These are phyloP conservation scores for Penicillium paneum DNA, from an alignment of 2,329 filamentous ascomycete species.

Conservation along the genomic window DNA sequence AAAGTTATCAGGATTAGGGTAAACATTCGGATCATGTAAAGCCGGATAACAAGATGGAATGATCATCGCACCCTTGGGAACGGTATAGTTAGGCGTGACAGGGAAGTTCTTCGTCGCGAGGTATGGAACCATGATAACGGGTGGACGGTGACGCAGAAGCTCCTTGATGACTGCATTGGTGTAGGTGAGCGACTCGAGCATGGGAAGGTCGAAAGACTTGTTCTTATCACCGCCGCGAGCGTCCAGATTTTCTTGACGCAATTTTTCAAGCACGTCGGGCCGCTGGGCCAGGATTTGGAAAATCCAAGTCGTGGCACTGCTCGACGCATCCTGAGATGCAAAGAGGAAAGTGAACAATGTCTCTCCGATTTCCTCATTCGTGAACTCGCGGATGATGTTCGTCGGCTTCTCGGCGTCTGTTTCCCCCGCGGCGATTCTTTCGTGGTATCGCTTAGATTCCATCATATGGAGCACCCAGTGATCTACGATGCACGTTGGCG, in stretches of 20 bases:
- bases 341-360: conserved; percentile 56
- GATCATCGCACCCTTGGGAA: conserved; percentile 50
- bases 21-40: conserved; percentile 50
- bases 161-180: conserved; percentile 55
- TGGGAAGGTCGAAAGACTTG: conserved; percentile 43
- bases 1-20: conserved; percentile 48
- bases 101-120: conserved; percentile 49
- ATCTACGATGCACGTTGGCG: conserved; percentile 82
- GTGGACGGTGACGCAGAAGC: conserved; percentile 51
- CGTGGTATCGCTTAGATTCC: conserved; percentile 70
- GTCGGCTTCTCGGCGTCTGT: conserved; percentile 49
- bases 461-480: conserved; percentile 82
- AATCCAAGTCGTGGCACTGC: conserved; percentile 53
- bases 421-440: conserved; percentile 66
- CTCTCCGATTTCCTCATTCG: conserved; percentile 49
- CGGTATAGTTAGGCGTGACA: conserved; percentile 49
- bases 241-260: conserved; percentile 50
- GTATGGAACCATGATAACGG: conserved; percentile 56
- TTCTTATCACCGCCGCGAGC: conserved; percentile 44
- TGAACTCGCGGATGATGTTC: conserved; percentile 52
- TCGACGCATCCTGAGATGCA: conserved; percentile 54
- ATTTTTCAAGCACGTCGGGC: conserved; percentile 47
- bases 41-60: conserved; percentile 53
- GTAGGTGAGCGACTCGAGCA: conserved; percentile 51
- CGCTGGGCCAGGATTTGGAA: conserved; percentile 54